Evolutionary conservation across 495 filamentous ascomycete genomes (phyloP), one percentile per base, ranked within the genome.

Genomic region (Echria macrotheca): DNA sequence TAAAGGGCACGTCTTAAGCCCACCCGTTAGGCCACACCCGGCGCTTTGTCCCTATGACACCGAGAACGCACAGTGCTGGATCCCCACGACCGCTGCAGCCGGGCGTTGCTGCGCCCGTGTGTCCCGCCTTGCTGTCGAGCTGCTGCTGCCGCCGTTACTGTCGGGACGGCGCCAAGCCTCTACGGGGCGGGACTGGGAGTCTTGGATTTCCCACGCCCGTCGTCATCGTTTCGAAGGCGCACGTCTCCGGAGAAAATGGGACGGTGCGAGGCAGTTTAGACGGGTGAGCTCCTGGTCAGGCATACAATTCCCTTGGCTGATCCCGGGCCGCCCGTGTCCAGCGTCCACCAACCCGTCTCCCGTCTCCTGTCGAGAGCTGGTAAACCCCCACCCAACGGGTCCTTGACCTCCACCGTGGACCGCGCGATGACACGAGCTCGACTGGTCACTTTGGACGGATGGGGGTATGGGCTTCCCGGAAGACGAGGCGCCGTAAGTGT

Each of bases 1-100:
- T 41, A 47, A 52, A 52, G 35, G 45, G 45, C 28, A 37, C n/a
- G 41, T 50, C 44, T 56, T 52, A 63, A 52, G 40, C 24, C 21
- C 46, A 33, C 50, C 38, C 29, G n/a, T 29, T 24, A 42, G 51
- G 43, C 51, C 46, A 39, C 46, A 48, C 46, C 19, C 31, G n/a
- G 40, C 26, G 25, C 42, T 44, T 44, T 41, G 38, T 41, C 38
- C 38, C 38, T 41, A 41, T 39, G 44, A 29, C 46, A 40, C 46
- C 33, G 35, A 48, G 46, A 39, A 48, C 19, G 46, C 36, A 39
- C 23, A 35, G 46, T 26, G 46, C 46, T 47, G 44, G 29, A 47
- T 37, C 23, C 31, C 44, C 44, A 35, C 44, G 1, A 22, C 42
- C 15, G 39, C 44, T 48, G 35, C 33, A 14, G 22, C 29, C 32